phyloP scores from a whole-genome alignment of 768 basidiomycete genomes.

The Lactarius indigo region DNA sequence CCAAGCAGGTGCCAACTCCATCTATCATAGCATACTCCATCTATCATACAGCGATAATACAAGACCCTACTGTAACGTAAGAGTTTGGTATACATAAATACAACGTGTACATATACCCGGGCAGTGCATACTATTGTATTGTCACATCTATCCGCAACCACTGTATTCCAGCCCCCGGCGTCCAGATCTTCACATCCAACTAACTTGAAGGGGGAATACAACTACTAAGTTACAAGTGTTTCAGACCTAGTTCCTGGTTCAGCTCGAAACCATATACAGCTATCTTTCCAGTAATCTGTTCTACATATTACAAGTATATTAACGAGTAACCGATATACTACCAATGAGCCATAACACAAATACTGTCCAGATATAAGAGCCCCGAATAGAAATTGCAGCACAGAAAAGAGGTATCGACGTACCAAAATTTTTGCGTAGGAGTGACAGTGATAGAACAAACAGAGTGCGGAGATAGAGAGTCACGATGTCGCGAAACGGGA shows the following conservation, averaged over 20 bases:
- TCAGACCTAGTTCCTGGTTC: no score
- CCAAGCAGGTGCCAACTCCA: neutral
- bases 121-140: no score
- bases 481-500: neutral
- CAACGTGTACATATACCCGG: no score
- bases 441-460: neutral
- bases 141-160: no score
- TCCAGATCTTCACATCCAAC: no score
- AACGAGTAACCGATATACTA: neutral
- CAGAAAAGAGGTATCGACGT: neutral
- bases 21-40: no score
- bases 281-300: neutral
- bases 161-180: no score
- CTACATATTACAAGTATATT: neutral
- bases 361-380: neutral
- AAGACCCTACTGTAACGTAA: no score
- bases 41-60: no score
- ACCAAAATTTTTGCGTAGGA: neutral
- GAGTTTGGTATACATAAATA: no score
- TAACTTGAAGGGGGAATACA: no score
- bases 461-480: neutral
- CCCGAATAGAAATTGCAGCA: neutral
- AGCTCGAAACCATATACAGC: neutral
- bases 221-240: no score
- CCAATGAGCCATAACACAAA: neutral